Percentiles rank a stretch among this genome's conserved stretches.
These are phyloP conservation scores for Clohesyomyces aquaticus DNA, from an alignment of 495 filamentous ascomycete genomes.

Conservation along the genomic window DNA sequence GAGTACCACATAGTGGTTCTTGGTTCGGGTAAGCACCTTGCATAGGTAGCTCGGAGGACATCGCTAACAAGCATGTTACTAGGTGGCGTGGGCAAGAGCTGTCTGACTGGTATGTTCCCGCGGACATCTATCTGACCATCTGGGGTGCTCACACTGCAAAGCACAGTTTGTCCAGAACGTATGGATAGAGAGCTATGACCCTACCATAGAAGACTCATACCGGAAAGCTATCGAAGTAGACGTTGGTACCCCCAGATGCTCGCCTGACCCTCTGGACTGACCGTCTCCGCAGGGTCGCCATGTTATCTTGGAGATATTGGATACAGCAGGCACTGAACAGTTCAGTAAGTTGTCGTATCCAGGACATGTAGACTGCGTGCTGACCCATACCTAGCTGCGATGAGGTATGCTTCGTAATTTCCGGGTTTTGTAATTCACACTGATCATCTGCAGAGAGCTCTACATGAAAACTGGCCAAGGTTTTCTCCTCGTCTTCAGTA, in stretches of 20 bases:
- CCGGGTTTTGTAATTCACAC: neutral
- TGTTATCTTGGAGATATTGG: slow-evolving; percentile 95
- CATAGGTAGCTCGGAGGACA: slow-evolving; percentile 8
- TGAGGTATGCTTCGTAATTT: slow-evolving; percentile 59
- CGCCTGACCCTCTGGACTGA: neutral
- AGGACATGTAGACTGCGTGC: slow-evolving; percentile 2
- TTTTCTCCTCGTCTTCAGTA: slow-evolving; percentile 96
- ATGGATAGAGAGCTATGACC: slow-evolving; percentile 99
- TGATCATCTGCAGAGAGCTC: slow-evolving; percentile 28
- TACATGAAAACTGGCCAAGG: slow-evolving; percentile 89
- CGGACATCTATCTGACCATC: slow-evolving; percentile 1
- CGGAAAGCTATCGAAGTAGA: slow-evolving; percentile 92
- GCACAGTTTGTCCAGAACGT: slow-evolving; percentile 99
- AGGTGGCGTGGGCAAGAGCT: slow-evolving; percentile 98
- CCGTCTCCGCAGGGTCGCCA: slow-evolving; percentile 72
- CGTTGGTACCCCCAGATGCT: slow-evolving; percentile 59
- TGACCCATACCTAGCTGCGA: slow-evolving; percentile 60
- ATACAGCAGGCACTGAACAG: slow-evolving; percentile 97
- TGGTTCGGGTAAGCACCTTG: slow-evolving; percentile 70
- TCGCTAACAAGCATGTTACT: slow-evolving; percentile 31
- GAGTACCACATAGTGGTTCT: slow-evolving; percentile 94
- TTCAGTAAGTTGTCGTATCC: slow-evolving; percentile 72
- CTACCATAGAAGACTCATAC: slow-evolving; percentile 98
- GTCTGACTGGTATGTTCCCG: slow-evolving; percentile 80
- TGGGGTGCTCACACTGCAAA: slow-evolving; percentile 50